Conservation (phyloP, 495 filamentous ascomycete species). For the Aspergillus egyptiacus region DNA sequence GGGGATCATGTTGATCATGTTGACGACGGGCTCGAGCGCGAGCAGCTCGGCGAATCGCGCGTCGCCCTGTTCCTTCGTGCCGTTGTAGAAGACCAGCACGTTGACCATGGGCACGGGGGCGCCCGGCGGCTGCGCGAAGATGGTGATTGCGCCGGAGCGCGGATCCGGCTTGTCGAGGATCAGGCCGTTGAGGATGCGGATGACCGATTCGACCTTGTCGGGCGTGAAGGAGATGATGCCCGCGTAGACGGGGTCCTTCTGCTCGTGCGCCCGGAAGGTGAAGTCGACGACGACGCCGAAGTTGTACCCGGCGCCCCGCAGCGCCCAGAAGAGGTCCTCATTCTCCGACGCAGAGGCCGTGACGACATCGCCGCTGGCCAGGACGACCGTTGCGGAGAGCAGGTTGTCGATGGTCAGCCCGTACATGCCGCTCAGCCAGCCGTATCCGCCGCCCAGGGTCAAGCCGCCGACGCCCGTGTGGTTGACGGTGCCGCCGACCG, state of each 20-base stretch:
- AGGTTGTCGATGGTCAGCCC: constrained; percentile 47
- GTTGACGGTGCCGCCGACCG: constrained; percentile 49
- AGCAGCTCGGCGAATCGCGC: constrained; percentile 35
- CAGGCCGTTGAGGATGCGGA: constrained; percentile 32
- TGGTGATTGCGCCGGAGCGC: constrained; percentile 33
- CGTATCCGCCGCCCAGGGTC: constrained; percentile 50
- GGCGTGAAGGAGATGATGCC: constrained; percentile 37
- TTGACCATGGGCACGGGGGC: constrained; percentile 34
- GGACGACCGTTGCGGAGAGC: constrained; percentile 35
- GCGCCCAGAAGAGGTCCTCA: constrained; percentile 39
- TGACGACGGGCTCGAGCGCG: constrained; percentile 29
- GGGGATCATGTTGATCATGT: constrained; percentile 36
- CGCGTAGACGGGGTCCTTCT: constrained; percentile 33
- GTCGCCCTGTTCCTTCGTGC: constrained; percentile 36
- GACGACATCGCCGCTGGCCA: constrained; percentile 38
- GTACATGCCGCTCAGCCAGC: constrained; percentile 37
- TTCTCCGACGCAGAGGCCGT: constrained; percentile 27
- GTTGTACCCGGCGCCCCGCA: constrained; percentile 34
- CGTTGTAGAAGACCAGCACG: constrained; percentile 47
- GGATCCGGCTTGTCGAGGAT: constrained; percentile 19
- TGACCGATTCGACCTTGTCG: constrained; percentile 27
- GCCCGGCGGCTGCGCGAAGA: constrained; percentile 33
- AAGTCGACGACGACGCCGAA: constrained; percentile 40
- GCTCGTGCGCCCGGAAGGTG: constrained; percentile 30
- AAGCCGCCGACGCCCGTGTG: constrained; percentile 51